Base-by-base conservation (phyloP, 345 rosid genomes). In the Sonneratia caseolaris region DNA sequence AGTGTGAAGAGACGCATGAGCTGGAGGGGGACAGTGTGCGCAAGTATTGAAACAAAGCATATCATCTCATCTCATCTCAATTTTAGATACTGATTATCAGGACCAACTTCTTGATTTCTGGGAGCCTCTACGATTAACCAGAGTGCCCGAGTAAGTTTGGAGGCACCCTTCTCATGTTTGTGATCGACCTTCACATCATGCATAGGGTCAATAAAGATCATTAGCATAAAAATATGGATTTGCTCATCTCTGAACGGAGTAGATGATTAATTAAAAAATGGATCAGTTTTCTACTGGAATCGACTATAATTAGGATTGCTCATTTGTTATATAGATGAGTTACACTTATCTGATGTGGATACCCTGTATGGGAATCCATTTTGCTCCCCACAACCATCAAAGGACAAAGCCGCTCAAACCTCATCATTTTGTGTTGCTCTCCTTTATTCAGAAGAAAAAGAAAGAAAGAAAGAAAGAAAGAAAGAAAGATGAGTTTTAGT, bases 311-410 rank as follows among this genome's bases (percentile, higher is more conserved):
- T 27, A 27, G 32, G 32, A 27, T 27, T 27, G 32, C 32, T 0
- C 32, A 27, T 27, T 27, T 27, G 32, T 27, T 27, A 27, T 27
- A 27, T 27, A 27, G 32, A 27, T 27, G 32, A 27, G 32, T 27
- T 27, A 27, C 32, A 27, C 32, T 27, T 27, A 42, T 42, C 45
- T 2, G 5, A 5, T 42, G 7, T 42, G 45, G 45, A 9, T 42
- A 42, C 45, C 83, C 89, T 86, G 90, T 85, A 89, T 80, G 88
- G 88, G 84, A 83, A 88, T 87, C 84, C 95, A 91, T 93, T 88
- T 87, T 89, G 94, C 76, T 84, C 90, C 96, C 96, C 91, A 84
- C 94, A 88, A 87, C 69, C 76, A 80, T 74, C 65, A 82, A 82
- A 72, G 76, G 78, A 68, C 72, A 82, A 83, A 86, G 89, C 78